Conservation (phyloP, 805 yeast species). For the Spathaspora arborariae region DNA sequence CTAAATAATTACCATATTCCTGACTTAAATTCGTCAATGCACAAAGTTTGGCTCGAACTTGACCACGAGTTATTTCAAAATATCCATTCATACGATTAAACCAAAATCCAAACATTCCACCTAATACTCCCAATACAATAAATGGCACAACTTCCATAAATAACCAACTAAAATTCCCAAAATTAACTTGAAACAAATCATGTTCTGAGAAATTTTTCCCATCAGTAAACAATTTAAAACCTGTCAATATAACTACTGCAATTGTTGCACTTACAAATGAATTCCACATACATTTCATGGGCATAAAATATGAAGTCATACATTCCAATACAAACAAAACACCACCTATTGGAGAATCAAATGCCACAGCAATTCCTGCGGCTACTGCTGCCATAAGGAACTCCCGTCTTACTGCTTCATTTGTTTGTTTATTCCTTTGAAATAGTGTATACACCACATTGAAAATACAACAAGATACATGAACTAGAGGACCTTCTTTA, state of each 20-base stretch:
- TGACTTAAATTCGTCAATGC: conserved; percentile 12
- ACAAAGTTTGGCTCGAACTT: conserved; percentile 20
- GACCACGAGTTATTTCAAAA: conserved; percentile 31
- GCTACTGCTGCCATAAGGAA: conserved; percentile 72
- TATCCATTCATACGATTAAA: conserved; percentile 46
- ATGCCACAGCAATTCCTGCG: conserved; percentile 81
- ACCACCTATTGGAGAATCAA: conserved; percentile 86
- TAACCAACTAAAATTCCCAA: conserved; percentile 70
- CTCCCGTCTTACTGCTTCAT: conserved; percentile 65
- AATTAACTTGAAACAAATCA: conserved; percentile 57
- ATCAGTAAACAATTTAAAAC: conserved; percentile 36
- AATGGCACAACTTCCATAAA: conserved; percentile 70
- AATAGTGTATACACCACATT: conserved; percentile 26
- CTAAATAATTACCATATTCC: conserved; percentile 34
- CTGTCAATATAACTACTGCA: conserved; percentile 56
- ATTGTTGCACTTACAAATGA: conserved; percentile 77
- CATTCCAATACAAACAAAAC: conserved; percentile 75
- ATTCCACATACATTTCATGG: conserved; percentile 73
- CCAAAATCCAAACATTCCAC: conserved; percentile 62
- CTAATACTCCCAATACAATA: conserved; percentile 61
- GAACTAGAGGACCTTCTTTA: conserved; percentile 83
- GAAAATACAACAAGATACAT: conserved; percentile 61
- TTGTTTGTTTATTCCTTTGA: conserved; percentile 12
- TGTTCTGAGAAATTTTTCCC: conserved; percentile 42
- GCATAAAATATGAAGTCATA: conserved; percentile 58